Conservation (phyloP, 192 early-diverging fungal genomes). For the Coemansia sp. region DNA sequence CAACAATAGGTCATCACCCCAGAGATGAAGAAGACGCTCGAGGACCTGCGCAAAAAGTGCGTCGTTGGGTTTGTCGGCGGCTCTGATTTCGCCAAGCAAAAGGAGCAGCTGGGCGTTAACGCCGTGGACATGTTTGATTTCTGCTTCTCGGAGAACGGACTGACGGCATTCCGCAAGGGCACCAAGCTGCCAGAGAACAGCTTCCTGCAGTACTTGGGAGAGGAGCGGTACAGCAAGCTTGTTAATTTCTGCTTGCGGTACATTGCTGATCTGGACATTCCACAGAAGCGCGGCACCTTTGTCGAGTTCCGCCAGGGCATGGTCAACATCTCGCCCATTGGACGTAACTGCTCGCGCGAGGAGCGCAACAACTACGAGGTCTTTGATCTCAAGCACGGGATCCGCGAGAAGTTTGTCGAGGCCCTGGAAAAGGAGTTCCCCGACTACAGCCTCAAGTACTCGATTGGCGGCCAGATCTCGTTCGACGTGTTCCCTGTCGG, state of each 20-base stretch:
- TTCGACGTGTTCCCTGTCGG: slow-evolving; percentile 98
- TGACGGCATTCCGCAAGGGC: slow-evolving; percentile 86
- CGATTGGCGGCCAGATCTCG: slow-evolving; percentile 98
- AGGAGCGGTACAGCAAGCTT: slow-evolving; percentile 87
- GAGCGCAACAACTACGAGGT: slow-evolving; percentile 91
- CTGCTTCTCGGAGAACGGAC: slow-evolving; percentile 96
- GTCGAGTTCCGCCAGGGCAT: slow-evolving; percentile 98
- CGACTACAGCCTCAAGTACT: slow-evolving; percentile 85
- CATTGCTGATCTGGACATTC: slow-evolving; percentile 92
- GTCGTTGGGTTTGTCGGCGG: slow-evolving; percentile 98
- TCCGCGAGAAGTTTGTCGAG: slow-evolving; percentile 83
- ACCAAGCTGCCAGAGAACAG: slow-evolving; percentile 63
- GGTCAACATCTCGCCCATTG: slow-evolving; percentile 98
- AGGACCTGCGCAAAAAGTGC: slow-evolving; percentile 78
- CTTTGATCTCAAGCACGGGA: slow-evolving; percentile 81
- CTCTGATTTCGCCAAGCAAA: slow-evolving; percentile 89
- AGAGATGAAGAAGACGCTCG: slow-evolving; percentile 73
- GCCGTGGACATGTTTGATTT: slow-evolving; percentile 84
- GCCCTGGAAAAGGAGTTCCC: slow-evolving; percentile 80
- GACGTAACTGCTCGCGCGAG: slow-evolving; percentile 85
- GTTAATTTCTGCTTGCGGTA: slow-evolving; percentile 91
- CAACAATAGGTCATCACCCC: slow-evolving; percentile 64
- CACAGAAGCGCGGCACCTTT: slow-evolving; percentile 95
- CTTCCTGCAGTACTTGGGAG: slow-evolving; percentile 89
- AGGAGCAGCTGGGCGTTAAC: slow-evolving; percentile 84